Conservation (phyloP, 257 asterid species). For the Solanum habrochaites region DNA sequence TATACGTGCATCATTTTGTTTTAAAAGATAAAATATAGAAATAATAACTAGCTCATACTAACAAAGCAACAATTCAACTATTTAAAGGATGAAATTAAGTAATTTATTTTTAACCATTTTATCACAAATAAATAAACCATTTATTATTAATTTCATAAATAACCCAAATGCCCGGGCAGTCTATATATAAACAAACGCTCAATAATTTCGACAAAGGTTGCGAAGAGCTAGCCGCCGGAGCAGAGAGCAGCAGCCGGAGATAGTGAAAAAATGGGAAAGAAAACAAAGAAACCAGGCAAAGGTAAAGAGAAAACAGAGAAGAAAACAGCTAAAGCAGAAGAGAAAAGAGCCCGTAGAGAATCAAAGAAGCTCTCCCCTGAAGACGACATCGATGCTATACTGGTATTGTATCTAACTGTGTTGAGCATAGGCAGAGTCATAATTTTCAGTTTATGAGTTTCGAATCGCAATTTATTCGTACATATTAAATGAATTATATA, state of each 20-base stretch:
- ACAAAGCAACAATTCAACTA: neutral
- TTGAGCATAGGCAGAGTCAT: neutral
- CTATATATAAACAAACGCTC: neutral
- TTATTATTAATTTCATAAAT: neutral
- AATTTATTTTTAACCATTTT: neutral
- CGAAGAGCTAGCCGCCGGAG: neutral
- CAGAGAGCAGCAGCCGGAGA: neutral
- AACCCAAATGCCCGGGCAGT: neutral
- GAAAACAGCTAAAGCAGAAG: slow-evolving; percentile 85
- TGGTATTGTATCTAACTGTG: slow-evolving; percentile 23
- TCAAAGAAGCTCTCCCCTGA: slow-evolving; percentile 91
- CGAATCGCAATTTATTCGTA: neutral
- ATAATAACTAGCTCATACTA: neutral
- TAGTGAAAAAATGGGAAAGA: slow-evolving; percentile 64
- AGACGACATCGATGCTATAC: slow-evolving; percentile 93
- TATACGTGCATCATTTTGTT: neutral
- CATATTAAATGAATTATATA: neutral
- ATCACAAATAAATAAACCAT: neutral
- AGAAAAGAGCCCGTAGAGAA: slow-evolving; percentile 70
- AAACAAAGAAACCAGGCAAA: slow-evolving; percentile 81
- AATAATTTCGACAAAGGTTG: neutral
- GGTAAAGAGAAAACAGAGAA: slow-evolving; percentile 93
- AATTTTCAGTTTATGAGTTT: neutral
- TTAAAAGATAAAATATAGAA: neutral
- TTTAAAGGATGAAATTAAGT: neutral